A percentile compares a stretch with the other conserved stretches of the same genome.
Evolutionary conservation across 2,329 filamentous ascomycete genomes (phyloP).

Genomic region (Didymosphaeria variabile): DNA sequence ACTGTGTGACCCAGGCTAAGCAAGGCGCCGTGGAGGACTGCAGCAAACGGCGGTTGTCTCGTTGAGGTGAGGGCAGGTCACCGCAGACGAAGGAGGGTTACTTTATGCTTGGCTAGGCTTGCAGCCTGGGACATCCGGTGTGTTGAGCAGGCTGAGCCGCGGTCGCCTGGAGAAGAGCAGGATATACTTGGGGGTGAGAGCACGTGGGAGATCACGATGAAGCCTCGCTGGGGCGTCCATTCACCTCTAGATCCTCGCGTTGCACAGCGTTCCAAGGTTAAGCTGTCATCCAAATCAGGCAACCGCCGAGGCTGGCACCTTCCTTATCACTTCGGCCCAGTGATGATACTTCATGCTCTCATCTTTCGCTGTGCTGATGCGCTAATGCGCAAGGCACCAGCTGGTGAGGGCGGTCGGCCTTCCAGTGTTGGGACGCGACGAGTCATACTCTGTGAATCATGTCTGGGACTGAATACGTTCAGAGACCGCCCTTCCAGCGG

Average conservation of each 20-base stretch:
- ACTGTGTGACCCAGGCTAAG: neutral
- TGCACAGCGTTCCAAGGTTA: conserved; percentile 20
- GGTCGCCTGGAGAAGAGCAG: conserved; percentile 10
- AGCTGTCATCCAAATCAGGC: conserved; percentile 17
- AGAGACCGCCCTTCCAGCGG: neutral
- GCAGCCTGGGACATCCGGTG: conserved; percentile 15
- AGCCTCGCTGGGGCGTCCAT: conserved; percentile 2
- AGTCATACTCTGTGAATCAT: neutral
- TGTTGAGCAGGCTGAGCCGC: conserved; percentile 2
- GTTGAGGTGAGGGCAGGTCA: neutral
- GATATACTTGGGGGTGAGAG: neutral
- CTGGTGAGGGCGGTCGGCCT: neutral
- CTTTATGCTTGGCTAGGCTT: conserved; percentile 5
- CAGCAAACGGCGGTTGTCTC: neutral
- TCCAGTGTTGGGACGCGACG: neutral
- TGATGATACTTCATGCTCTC: neutral
- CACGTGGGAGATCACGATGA: conserved; percentile 10
- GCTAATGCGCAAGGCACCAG: conserved; percentile 7
- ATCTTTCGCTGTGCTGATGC: neutral
- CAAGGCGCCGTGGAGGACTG: neutral
- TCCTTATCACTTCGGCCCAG: neutral
- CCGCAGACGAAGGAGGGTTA: neutral
- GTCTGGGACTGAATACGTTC: neutral
- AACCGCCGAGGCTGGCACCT: conserved; percentile 2
- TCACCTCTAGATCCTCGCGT: neutral